Evolutionary conservation across 208 protist species (phyloP), one percentile per base, ranked within the genome.

Genomic region (Leishmania guyanensis): DNA sequence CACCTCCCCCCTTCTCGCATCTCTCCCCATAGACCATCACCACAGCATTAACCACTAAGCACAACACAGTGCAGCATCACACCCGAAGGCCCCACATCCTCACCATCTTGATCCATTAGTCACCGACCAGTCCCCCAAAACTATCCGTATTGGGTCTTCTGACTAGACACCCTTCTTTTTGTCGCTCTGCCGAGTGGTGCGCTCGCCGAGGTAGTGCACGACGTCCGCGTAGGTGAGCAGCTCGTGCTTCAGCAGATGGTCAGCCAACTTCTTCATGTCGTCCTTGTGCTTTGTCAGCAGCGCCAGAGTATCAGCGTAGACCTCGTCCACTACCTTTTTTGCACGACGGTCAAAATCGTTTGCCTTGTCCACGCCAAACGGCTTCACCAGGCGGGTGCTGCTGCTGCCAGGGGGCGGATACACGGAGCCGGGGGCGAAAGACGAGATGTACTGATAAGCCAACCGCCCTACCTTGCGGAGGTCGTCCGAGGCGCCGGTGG

Each of bases 401-500:
- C 68, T 82, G 10, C 83, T 92, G 36, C 94, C 90, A 5, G 92
- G 94, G 26, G 94, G 79, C 17, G 92, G 88, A 81, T 95, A 99
- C 22, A 97, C 92, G 14, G 88, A 83, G 50, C 85, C 81, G 22
- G 87, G 78, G 39, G 88, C 82, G 81, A 96, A 98, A 73, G 86
- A 93, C 36, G 90, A 88, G 5, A 99, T 94, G 79, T 97, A 92
- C 60, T 86, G 85, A 77, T 99, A 99, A 10, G 98, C 98, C 82
- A 99, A 96, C 5, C 90, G 86, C 0, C 95, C 97, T 3, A 99
- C 98, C 36, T 99, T 99, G 36, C 92, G 84, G 36, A 99, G 91
- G 86, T 99, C 99, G 82, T 99, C 98, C 12, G 90, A 91, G 12
- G 98, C 98, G 22, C 98, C 98, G 22, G 98, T 99, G 33, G 97